Evolutionary conservation across 106 monocot species (phyloP), one percentile per base, ranked within the genome.

Genomic region (Acorus gramineus): DNA sequence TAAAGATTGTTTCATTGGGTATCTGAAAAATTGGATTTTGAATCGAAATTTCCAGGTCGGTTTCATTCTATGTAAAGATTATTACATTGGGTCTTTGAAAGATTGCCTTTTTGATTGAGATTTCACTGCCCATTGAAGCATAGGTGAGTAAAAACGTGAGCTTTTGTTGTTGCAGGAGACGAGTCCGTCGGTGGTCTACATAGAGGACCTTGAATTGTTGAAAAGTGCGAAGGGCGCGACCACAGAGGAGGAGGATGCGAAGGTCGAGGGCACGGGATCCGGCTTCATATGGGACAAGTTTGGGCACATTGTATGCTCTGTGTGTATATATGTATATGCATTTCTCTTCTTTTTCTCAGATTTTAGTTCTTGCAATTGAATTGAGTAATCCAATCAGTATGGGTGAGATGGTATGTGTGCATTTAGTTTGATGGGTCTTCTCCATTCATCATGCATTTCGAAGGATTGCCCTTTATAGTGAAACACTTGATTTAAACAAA

Each of bases 221-320:
- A 14, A 44, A 3, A 46, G 63, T 52, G 59, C 4, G 63, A 62
- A 63, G 7, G n/a, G 11, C 42, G 13, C 42, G 12, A 67, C 43
- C 60, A 51, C 46, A 63, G 82, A 77, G 43, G 56, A 61, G 58
- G 58, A 3, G 0, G 73, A 80, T 59, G 83, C 75, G 10, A 84
- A 84, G 59, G 79, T 90, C 14, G 84, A 78, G 56, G 86, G 86
- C 4, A 84, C 84, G 5, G 94, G 90, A 2, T 95, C 86, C 7
- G 94, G 94, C 5, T 95, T 95, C 71, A 71, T 95, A 14, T 90
- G 86, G 94, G 90, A 95, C 68, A 75, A 78, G 28, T 53, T 57
- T 45, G 94, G 94, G 46, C 90, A 90, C 77, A 87, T 95, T 65
- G 94, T 95, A 65, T 72, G 84, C 58, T 59, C 49, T 28, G 28